Conservation (phyloP, 1,284 basidiomycete genomes). For the Cutaneotrichosporon sp. region DNA sequence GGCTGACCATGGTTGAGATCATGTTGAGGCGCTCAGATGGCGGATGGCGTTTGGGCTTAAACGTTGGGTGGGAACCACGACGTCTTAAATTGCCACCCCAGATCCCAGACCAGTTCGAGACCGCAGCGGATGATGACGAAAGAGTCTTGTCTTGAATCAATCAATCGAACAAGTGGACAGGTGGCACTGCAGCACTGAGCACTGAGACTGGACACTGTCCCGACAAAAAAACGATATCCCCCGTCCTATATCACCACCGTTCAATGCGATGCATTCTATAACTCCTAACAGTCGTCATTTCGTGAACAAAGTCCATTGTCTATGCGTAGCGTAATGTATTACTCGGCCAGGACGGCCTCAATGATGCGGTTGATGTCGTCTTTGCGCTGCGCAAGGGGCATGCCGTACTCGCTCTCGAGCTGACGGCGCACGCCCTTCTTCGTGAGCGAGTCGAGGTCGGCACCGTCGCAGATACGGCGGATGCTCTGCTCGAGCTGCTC, state of each 20-base stretch:
- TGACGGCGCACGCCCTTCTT: constrained; percentile 81
- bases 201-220: no score
- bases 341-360: constrained; percentile 46
- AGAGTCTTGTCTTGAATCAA: no score
- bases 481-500: constrained; percentile 71
- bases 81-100: no score
- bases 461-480: constrained; percentile 66
- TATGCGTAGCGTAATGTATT: constrained; percentile 2
- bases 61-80: no score
- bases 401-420: constrained; percentile 73
- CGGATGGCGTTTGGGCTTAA: no score
- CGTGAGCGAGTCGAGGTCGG: constrained; percentile 82
- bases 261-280: constrained; percentile 9
- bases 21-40: no score
- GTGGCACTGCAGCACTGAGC: no score
- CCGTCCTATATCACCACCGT: background rate
- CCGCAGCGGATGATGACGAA: no score
- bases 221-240: background rate
- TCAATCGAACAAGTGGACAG: no score
- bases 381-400: constrained; percentile 49
- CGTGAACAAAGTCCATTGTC: constrained; percentile 9
- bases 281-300: constrained; percentile 8
- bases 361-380: constrained; percentile 54
- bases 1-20: no score
- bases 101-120: no score